phyloP scores from a whole-genome alignment of 1,284 basidiomycete species.

The Pseudozyma sp. region DNA sequence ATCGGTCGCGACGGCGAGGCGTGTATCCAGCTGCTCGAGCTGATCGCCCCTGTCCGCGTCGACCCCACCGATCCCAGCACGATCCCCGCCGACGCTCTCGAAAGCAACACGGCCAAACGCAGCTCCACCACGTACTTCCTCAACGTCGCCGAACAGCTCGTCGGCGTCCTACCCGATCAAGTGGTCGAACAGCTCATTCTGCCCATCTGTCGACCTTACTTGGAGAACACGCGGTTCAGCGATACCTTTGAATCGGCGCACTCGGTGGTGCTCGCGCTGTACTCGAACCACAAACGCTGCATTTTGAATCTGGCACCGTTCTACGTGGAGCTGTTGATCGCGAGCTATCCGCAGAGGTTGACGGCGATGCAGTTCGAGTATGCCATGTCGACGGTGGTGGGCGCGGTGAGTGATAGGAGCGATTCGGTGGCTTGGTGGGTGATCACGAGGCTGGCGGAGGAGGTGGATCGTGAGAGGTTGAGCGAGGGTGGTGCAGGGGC shows the following conservation, averaged over 20 bases:
- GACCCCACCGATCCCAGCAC: neutral
- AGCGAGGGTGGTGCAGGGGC: neutral
- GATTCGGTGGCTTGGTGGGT: slow-evolving; percentile 65
- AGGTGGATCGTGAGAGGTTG: slow-evolving; percentile 39
- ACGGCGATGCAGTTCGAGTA: slow-evolving; percentile 54
- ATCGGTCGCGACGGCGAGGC: slow-evolving; percentile 59
- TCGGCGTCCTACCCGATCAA: slow-evolving; percentile 53
- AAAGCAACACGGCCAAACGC: slow-evolving; percentile 35
- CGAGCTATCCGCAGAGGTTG: slow-evolving; percentile 42
- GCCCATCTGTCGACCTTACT: slow-evolving; percentile 56
- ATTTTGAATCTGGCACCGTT: slow-evolving; percentile 60
- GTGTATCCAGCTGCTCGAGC: slow-evolving; percentile 48
- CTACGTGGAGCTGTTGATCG: slow-evolving; percentile 59
- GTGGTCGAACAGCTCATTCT: slow-evolving; percentile 58
- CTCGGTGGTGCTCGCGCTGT: slow-evolving; percentile 62
- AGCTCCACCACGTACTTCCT: slow-evolving; percentile 57
- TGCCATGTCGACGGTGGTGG: slow-evolving; percentile 59
- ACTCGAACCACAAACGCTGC: slow-evolving; percentile 44
- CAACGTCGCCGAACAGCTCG: slow-evolving; percentile 63
- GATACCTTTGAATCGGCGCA: slow-evolving; percentile 67
- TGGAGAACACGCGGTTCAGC: slow-evolving; percentile 55
- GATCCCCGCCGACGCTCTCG: slow-evolving; percentile 7
- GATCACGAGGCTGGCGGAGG: slow-evolving; percentile 48
- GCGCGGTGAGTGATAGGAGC: slow-evolving; percentile 55
- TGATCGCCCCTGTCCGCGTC: slow-evolving; percentile 21